phyloP scores from a whole-genome alignment of 176 grass and related monocot genomes.

The Zea luxurians region DNA sequence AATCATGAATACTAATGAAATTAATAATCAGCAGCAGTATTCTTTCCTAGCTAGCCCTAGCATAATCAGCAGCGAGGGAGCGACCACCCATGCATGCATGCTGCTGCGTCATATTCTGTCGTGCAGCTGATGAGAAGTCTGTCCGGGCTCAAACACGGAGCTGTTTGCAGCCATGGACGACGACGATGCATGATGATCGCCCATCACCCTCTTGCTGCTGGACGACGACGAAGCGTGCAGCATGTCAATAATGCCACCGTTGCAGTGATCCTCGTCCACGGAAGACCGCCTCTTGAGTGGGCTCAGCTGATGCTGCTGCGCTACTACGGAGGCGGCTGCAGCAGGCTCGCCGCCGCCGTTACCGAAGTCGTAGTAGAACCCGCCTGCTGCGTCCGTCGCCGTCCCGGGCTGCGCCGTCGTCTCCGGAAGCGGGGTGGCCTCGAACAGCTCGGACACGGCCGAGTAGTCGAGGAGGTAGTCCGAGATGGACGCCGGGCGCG shows the following conservation, averaged over 20 bases:
- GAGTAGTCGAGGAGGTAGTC: conserved; percentile 56
- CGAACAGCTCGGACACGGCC: conserved; percentile 43
- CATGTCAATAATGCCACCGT: not conserved
- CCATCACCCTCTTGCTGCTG: conserved; percentile 31
- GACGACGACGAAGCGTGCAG: conserved; percentile 22
- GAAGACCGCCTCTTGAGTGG: conserved; percentile 20
- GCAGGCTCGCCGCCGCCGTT: not conserved
- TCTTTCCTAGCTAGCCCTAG: conserved; percentile 13
- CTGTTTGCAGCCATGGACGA: conserved; percentile 16
- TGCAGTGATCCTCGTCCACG: conserved; percentile 11
- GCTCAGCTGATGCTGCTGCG: not conserved
- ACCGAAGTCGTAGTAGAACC: not conserved
- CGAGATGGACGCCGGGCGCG: conserved; percentile 45
- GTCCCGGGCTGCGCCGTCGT: not conserved
- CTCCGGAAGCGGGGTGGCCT: not conserved
- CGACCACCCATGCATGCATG: not conserved
- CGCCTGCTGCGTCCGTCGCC: not conserved
- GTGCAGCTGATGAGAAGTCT: not conserved
- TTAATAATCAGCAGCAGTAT: conserved; percentile 20
- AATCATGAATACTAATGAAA: conserved; percentile 18
- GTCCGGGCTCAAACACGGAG: conserved; percentile 34
- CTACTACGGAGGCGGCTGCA: not conserved
- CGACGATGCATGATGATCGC: not conserved
- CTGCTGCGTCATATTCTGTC: conserved; percentile 35
- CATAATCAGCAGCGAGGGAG: conserved; percentile 20